phyloP scores from a whole-genome alignment of 1,284 basidiomycete genomes.

The Leccinum pseudoinsigne region DNA sequence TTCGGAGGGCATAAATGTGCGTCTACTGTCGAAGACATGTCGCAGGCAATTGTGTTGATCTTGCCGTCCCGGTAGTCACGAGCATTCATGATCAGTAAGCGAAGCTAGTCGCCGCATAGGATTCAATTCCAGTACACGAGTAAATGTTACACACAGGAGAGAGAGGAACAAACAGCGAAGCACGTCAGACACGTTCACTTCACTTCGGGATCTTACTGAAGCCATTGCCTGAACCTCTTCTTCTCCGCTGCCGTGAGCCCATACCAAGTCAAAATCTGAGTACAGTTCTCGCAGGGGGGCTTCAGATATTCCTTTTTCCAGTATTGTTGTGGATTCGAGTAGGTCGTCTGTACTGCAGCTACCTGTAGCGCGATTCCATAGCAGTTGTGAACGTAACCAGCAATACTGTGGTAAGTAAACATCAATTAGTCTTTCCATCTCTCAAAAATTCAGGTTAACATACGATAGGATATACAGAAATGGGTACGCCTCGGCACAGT shows the following conservation, averaged over 20 bases:
- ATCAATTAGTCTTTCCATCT: neutral
- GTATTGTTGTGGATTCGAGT: neutral
- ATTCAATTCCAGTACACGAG: neutral
- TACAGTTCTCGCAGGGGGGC: neutral
- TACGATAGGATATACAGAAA: neutral
- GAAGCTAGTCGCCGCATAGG: neutral
- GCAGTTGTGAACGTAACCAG: neutral
- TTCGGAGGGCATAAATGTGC: too few species aligned
- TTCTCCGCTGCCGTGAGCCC: neutral
- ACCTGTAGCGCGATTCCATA: neutral
- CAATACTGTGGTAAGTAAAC: neutral
- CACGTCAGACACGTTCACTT: too few species aligned
- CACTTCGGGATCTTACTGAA: too few species aligned
- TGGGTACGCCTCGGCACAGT: neutral
- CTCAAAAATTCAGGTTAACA: neutral
- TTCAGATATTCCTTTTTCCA: neutral
- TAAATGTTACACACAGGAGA: neutral
- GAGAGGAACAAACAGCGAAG: neutral
- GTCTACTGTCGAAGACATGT: neutral
- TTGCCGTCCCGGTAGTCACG: too few species aligned
- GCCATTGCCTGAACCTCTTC: neutral
- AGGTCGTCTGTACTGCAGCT: neutral
- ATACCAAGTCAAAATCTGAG: neutral
- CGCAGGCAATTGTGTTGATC: too few species aligned
- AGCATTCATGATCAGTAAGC: neutral